Evolutionary conservation across 2,329 filamentous ascomycete genomes (phyloP).

Genomic region (Talaromyces sp.): DNA sequence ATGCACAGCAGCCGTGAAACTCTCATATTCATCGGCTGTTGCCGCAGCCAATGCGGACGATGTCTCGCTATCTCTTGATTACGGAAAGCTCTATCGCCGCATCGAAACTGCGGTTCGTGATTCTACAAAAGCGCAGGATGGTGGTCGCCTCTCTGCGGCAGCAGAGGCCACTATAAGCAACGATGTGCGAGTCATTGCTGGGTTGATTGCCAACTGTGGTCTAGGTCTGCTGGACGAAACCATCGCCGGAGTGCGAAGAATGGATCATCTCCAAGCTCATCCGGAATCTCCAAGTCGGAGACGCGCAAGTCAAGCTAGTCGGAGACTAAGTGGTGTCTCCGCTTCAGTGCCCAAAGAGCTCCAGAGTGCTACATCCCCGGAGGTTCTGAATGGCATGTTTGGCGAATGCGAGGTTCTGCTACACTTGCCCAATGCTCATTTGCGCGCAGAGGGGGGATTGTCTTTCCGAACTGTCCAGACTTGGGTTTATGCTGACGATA

Average conservation of each 20-base stretch:
- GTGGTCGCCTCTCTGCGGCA: constrained; percentile 19
- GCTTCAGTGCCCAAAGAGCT: constrained; percentile 11
- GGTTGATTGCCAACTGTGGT: constrained; percentile 36
- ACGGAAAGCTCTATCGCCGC: constrained; percentile 48
- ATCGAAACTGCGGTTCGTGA: constrained; percentile 37
- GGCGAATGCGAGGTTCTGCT: constrained; percentile 40
- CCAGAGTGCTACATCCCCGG: constrained; percentile 18
- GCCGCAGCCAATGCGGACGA: constrained; percentile 45
- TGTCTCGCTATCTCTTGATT: constrained; percentile 47
- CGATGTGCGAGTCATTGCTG: constrained; percentile 38
- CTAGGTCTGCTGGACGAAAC: constrained; percentile 39
- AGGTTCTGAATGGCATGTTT: constrained; percentile 31
- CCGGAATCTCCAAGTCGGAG: constrained; percentile 25
- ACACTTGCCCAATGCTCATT: constrained; percentile 46
- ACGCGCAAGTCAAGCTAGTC: constrained; percentile 20
- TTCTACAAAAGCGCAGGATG: constrained; percentile 26
- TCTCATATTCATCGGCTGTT: constrained; percentile 44
- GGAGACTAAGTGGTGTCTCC: constrained; percentile 26
- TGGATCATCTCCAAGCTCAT: constrained; percentile 35
- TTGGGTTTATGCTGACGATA: constrained; percentile 32
- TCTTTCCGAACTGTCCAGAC: constrained; percentile 37
- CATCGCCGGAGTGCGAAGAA: constrained; percentile 35
- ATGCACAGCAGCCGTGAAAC: constrained; percentile 43
- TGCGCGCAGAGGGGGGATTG: constrained; percentile 46
- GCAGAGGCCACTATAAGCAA: constrained; percentile 30